phyloP scores from a whole-genome alignment of 352 stramenopile species.

The Peronosclerospora sorghi region DNA sequence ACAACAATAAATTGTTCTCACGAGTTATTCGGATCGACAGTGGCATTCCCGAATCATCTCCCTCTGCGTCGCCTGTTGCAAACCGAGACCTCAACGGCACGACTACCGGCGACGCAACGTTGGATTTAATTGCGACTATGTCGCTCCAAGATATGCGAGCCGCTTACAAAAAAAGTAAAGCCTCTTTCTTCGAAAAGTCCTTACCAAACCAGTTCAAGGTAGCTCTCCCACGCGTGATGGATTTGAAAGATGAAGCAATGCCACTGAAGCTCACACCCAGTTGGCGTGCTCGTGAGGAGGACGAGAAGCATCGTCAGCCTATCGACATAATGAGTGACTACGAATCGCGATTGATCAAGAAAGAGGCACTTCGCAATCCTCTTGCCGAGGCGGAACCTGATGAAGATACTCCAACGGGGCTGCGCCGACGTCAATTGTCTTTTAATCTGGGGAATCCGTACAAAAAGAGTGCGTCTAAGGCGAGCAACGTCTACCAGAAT shows the following conservation, averaged over 20 bases:
- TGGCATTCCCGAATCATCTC: conserved; percentile 25
- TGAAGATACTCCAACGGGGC: conserved; percentile 63
- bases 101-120: conserved; percentile 17
- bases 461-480: conserved; percentile 82
- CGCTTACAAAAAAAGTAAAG: conserved; percentile 39
- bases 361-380: conserved; percentile 75
- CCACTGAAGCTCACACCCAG: conserved; percentile 50
- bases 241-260: conserved; percentile 4
- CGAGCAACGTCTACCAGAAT: conserved; percentile 72
- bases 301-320: conserved; percentile 74
- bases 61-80: conserved; percentile 22
- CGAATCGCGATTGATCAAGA: conserved; percentile 75
- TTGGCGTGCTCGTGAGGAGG: conserved; percentile 49
- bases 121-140: conserved; percentile 59
- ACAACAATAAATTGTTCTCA: conserved; percentile 68
- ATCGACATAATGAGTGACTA: conserved; percentile 87
- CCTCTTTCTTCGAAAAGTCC: conserved; percentile 39
- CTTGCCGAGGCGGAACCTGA: conserved; percentile 73
- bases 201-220: conserved; percentile 28
- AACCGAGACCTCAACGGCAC: conserved; percentile 13
- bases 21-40: conserved; percentile 22
- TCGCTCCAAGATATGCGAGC: conserved; percentile 47
- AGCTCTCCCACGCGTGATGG: conserved; percentile 21
- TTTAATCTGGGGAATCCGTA: conserved; percentile 86
- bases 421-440: conserved; percentile 67